Percentiles rank a stretch among this genome's conserved stretches.
phyloP scores from a whole-genome alignment of 179 eudicot genomes.

The Nepenthes alata region DNA sequence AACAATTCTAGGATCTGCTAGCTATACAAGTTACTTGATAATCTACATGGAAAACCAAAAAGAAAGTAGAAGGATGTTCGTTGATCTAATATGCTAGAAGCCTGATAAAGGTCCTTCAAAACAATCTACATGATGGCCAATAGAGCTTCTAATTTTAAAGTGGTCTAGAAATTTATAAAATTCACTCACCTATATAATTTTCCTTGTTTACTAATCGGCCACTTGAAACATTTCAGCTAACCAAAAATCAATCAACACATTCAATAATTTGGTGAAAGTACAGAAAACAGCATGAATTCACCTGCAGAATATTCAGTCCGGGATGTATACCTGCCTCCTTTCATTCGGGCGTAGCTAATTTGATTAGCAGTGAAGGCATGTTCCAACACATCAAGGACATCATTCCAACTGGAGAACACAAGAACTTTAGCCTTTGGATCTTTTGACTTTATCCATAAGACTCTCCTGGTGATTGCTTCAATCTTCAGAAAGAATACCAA shows the following conservation, averaged over 20 bases:
- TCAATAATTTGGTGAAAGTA: neutral
- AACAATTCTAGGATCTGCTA: too few relatives aligned
- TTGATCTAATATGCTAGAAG: too few relatives aligned
- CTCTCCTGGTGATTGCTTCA: conserved; percentile 87
- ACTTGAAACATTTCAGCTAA: too few relatives aligned
- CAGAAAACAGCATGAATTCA: neutral
- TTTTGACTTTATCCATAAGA: conserved; percentile 57
- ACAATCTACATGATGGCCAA: too few relatives aligned
- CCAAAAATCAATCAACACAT: neutral
- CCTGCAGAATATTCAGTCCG: neutral
- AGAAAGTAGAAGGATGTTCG: too few relatives aligned
- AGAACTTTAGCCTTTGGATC: conserved; percentile 69
- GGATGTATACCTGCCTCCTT: conserved; percentile 68
- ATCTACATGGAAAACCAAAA: too few relatives aligned
- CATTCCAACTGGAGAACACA: conserved; percentile 96
- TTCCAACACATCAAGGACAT: conserved; percentile 85
- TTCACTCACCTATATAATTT: too few relatives aligned
- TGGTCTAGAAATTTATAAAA: too few relatives aligned
- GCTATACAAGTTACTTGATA: too few relatives aligned
- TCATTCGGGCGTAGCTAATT: conserved; percentile 71
- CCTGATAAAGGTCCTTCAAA: too few relatives aligned
- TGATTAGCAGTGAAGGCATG: conserved; percentile 71
- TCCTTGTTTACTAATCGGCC: too few relatives aligned
- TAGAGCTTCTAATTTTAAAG: too few relatives aligned
- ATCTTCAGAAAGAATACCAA: conserved; percentile 32